phyloP scores from a whole-genome alignment of 129 eudicot genomes.

The Artemisia tridentata region DNA sequence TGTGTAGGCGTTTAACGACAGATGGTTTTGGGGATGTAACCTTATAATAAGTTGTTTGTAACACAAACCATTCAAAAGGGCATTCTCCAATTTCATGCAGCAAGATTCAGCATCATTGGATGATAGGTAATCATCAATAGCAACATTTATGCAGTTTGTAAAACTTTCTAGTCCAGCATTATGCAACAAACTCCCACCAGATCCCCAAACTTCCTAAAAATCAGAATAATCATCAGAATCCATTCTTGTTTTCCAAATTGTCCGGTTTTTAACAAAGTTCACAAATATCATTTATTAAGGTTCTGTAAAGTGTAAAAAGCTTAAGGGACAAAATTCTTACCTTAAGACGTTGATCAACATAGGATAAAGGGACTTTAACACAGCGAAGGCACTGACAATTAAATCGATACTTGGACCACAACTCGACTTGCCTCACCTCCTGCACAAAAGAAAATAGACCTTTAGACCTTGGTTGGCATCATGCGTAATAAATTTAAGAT shows the following conservation, averaged over 20 bases:
- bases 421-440: constrained; percentile 57
- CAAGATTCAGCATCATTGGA: constrained; percentile 45
- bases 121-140: constrained; percentile 48
- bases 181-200: background rate
- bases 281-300: too few relatives aligned
- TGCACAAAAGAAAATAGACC: constrained; percentile 20
- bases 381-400: constrained; percentile 63
- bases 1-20: constrained; percentile 59
- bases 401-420: constrained; percentile 60
- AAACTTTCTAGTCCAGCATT: constrained; percentile 22
- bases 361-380: constrained; percentile 43
- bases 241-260: background rate
- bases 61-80: constrained; percentile 32
- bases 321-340: constrained; percentile 27
- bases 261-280: too few relatives aligned
- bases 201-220: constrained; percentile 30
- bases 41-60: constrained; percentile 16
- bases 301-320: background rate
- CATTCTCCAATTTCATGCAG: constrained; percentile 57
- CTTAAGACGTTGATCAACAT: constrained; percentile 52
- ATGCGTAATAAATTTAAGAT: background rate
- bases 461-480: background rate
- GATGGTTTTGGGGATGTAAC: constrained; percentile 56
- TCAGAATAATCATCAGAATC: background rate
- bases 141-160: constrained; percentile 43